phyloP scores from a whole-genome alignment of 2,329 filamentous ascomycete genomes.

The Xylariaceae sp. region DNA sequence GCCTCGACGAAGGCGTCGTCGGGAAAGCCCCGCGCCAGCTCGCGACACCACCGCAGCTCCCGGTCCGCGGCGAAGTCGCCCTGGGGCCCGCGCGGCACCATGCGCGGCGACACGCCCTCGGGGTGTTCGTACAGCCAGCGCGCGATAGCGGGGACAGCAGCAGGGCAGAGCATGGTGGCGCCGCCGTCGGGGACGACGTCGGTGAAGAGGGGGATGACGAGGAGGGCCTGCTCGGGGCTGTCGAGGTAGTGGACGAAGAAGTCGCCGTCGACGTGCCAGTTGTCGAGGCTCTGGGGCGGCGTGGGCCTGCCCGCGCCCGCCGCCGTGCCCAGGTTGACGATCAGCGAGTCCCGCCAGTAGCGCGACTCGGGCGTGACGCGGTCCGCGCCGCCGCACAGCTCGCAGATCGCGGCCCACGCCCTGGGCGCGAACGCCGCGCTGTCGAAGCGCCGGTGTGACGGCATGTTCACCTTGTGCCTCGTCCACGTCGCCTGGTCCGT shows the following conservation, averaged over 20 bases:
- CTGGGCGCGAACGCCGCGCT: constrained; percentile 62
- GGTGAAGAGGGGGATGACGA: constrained; percentile 69
- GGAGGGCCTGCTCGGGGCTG: constrained; percentile 67
- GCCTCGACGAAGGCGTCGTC: constrained; percentile 53
- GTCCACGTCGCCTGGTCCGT: constrained; percentile 68
- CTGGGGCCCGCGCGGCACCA: constrained; percentile 55
- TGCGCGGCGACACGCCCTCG: constrained; percentile 66
- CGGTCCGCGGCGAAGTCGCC: constrained; percentile 45
- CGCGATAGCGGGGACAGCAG: constrained; percentile 60
- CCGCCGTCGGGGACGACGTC: constrained; percentile 64
- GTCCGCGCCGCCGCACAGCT: constrained; percentile 66
- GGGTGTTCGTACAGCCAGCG: constrained; percentile 62
- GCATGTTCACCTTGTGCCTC: constrained; percentile 66
- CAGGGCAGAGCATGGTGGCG: constrained; percentile 66
- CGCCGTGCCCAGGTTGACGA: constrained; percentile 67
- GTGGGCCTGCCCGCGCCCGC: constrained; percentile 53
- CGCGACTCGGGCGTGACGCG: constrained; percentile 50
- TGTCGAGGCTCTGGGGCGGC: constrained; percentile 54
- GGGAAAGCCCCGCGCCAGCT: constrained; percentile 41
- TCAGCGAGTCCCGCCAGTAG: constrained; percentile 69
- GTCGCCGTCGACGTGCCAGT: constrained; percentile 73
- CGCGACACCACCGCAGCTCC: constrained; percentile 50
- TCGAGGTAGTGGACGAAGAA: constrained; percentile 75
- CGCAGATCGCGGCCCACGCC: constrained; percentile 68
- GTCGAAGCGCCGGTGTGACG: constrained; percentile 57